Evolutionary conservation across 129 eudicot genomes (phyloP).

Genomic region (Solidago caesia): DNA sequence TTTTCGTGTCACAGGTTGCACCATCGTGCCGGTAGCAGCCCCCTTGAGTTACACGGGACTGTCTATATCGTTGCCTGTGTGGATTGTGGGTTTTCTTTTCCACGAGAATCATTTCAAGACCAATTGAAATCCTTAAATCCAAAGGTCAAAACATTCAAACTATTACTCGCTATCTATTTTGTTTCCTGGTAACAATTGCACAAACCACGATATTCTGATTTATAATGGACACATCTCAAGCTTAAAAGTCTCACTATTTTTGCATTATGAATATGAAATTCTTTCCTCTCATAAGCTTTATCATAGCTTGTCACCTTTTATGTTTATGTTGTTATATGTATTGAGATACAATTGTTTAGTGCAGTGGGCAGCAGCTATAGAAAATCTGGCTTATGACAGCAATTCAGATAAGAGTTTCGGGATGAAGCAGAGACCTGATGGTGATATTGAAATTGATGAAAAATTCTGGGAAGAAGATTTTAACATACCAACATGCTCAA

Average conservation of each 20-base stretch:
- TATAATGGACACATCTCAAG: background rate
- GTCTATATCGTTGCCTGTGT: constrained; percentile 78
- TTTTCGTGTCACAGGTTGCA: constrained; percentile 63
- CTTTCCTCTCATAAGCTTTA: background rate
- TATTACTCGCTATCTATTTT: background rate
- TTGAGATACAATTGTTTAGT: constrained; percentile 8
- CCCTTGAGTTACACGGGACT: constrained; percentile 92
- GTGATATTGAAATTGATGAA: constrained; percentile 95
- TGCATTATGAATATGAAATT: background rate
- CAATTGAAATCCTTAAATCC: constrained; percentile 71
- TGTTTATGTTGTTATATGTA: constrained; percentile 3
- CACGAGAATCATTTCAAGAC: constrained; percentile 77
- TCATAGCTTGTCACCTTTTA: constrained; percentile 6
- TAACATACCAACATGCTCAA: constrained; percentile 9
- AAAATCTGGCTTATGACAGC: constrained; percentile 62
- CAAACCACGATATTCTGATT: background rate
- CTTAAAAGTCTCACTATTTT: background rate
- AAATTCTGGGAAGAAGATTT: constrained; percentile 93
- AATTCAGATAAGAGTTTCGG: constrained; percentile 84
- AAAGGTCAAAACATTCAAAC: constrained; percentile 51
- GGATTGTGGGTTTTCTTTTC: constrained; percentile 70
- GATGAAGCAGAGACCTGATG: constrained; percentile 95
- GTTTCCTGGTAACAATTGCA: background rate
- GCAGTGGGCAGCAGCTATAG: constrained; percentile 94
- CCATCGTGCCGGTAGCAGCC: constrained; percentile 95